These are phyloP conservation scores for Russula lepida DNA, from an alignment of 768 basidiomycete species.

Conservation along the genomic window DNA sequence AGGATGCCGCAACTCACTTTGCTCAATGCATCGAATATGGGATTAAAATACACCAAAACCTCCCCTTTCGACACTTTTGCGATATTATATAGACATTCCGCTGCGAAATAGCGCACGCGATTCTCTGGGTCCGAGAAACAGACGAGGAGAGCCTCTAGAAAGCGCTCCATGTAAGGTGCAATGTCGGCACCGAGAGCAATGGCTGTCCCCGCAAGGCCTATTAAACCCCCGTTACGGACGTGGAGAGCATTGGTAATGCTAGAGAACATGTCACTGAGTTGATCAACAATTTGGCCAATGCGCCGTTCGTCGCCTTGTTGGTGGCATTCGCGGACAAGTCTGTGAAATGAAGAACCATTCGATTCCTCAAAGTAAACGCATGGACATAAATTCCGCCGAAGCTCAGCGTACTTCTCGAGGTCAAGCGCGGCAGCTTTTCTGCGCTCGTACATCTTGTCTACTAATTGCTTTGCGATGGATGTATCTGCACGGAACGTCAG, in stretches of 20 bases:
- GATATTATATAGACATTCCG: slow-evolving; percentile 97
- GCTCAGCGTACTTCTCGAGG: slow-evolving; percentile 70
- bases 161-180: slow-evolving; percentile 89
- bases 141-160: slow-evolving; percentile 77
- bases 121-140: slow-evolving; percentile 95
- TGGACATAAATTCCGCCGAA: not conserved
- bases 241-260: slow-evolving; percentile 76
- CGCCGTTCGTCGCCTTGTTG: slow-evolving; percentile 72
- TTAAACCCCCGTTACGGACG: slow-evolving; percentile 88
- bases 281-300: slow-evolving; percentile 84
- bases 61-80: slow-evolving; percentile 97
- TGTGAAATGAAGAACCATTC: slow-evolving; percentile 25
- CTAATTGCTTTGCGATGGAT: slow-evolving; percentile 67
- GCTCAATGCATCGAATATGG: slow-evolving; percentile 94
- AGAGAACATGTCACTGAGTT: slow-evolving; percentile 90
- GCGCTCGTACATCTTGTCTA: slow-evolving; percentile 95
- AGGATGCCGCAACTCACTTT: slow-evolving; percentile 51
- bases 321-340: slow-evolving; percentile 81
- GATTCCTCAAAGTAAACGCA: not conserved
- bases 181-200: slow-evolving; percentile 93
- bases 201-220: slow-evolving; percentile 93
- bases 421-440: slow-evolving; percentile 92
- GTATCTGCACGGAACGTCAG: slow-evolving; percentile 44
- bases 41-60: slow-evolving; percentile 94
- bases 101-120: slow-evolving; percentile 94